phyloP scores from a whole-genome alignment of 306 rosid genomes.

The Vicia faba region DNA sequence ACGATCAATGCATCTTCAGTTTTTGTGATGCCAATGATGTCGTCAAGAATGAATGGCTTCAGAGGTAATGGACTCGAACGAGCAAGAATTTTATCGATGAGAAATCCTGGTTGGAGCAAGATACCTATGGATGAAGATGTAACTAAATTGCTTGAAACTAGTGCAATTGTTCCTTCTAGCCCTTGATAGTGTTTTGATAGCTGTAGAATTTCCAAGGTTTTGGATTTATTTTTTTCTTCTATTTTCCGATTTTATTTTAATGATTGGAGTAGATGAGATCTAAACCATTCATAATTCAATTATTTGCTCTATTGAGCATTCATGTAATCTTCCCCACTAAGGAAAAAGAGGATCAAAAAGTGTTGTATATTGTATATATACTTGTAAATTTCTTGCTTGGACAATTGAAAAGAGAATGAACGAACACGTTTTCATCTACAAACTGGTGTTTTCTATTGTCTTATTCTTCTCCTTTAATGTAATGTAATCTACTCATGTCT shows the following conservation, averaged over 20 bases:
- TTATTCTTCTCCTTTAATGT: background rate
- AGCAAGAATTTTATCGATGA: slow-evolving; percentile 60
- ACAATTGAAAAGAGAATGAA: slow-evolving; percentile 30
- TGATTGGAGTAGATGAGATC: slow-evolving; percentile 38
- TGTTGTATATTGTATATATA: slow-evolving; percentile 45
- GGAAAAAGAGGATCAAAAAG: slow-evolving; percentile 7
- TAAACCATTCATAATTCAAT: slow-evolving; percentile 31
- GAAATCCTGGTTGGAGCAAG: slow-evolving; percentile 66
- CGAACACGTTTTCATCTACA: background rate
- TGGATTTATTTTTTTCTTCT: slow-evolving; percentile 7
- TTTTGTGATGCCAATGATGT: slow-evolving; percentile 97
- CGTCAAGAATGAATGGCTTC: slow-evolving; percentile 91
- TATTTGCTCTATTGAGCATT: slow-evolving; percentile 41
- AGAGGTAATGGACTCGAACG: slow-evolving; percentile 79
- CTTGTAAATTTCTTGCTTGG: slow-evolving; percentile 44
- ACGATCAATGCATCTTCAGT: slow-evolving; percentile 85
- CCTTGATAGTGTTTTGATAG: slow-evolving; percentile 48
- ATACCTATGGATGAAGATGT: slow-evolving; percentile 67
- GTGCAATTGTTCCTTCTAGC: slow-evolving; percentile 39
- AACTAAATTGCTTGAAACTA: slow-evolving; percentile 48
- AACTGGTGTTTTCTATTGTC: background rate
- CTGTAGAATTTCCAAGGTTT: slow-evolving; percentile 32
- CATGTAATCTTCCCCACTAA: slow-evolving; percentile 29
- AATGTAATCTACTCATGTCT: background rate
- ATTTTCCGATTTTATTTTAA: slow-evolving; percentile 19